phyloP scores from a whole-genome alignment of 106 monocot species.

The Amphibolis antarctica region DNA sequence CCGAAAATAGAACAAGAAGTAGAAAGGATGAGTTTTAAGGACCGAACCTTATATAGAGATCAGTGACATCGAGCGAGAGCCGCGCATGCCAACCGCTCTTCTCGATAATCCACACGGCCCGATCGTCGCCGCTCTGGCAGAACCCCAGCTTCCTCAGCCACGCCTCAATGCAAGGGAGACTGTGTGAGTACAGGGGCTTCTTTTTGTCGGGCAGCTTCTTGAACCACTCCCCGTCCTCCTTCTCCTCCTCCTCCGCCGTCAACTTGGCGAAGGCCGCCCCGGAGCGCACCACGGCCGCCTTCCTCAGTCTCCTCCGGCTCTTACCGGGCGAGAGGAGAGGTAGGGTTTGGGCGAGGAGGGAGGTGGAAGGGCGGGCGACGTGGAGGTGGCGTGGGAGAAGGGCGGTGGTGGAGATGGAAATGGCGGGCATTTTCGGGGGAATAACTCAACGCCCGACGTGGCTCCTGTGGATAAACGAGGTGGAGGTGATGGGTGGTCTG shows the following conservation, averaged over 20 bases:
- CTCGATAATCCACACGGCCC: slow-evolving; percentile 66
- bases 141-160: slow-evolving; percentile 78
- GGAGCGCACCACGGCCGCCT: background rate
- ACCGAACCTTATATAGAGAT: slow-evolving; percentile 63
- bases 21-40: background rate
- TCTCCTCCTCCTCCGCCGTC: slow-evolving; percentile 32
- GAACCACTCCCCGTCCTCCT: slow-evolving; percentile 79
- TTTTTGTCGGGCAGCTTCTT: slow-evolving; percentile 93
- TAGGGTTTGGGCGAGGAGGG: slow-evolving; percentile 6
- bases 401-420: slow-evolving; percentile 1
- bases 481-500: too few species aligned
- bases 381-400: background rate
- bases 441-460: too few species aligned
- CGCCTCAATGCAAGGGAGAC: slow-evolving; percentile 90
- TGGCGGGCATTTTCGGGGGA: slow-evolving; percentile 8
- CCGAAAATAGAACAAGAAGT: background rate
- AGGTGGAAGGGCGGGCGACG: background rate
- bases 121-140: slow-evolving; percentile 55
- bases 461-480: too few species aligned
- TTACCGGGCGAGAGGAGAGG: background rate
- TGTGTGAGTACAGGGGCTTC: slow-evolving; percentile 93
- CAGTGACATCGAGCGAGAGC: slow-evolving; percentile 79
- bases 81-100: slow-evolving; percentile 82
- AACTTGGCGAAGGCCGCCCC: slow-evolving; percentile 21
- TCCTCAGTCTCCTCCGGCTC: background rate